A percentile compares a stretch with the other conserved stretches of the same genome.
These are phyloP conservation scores for Cyclotella cryptica DNA, from an alignment of 108 stramenopile genomes.

Conservation along the genomic window DNA sequence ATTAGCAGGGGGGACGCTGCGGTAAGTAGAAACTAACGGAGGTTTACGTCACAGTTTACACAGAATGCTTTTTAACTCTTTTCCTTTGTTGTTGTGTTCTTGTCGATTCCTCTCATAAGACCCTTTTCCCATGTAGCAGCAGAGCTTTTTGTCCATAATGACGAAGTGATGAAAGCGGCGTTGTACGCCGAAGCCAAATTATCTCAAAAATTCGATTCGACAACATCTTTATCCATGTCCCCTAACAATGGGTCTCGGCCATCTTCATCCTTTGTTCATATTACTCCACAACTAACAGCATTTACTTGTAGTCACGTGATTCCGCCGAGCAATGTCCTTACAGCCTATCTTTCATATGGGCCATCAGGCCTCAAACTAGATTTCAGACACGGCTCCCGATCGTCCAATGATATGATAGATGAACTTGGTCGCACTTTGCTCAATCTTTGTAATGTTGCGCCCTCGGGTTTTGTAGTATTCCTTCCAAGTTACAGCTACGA, in stretches of 20 bases:
- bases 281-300: slow-evolving; percentile 58
- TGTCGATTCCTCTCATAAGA: slow-evolving; percentile 21
- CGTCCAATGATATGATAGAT: slow-evolving; percentile 59
- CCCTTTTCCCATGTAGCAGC: slow-evolving; percentile 90
- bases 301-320: slow-evolving; percentile 98
- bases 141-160: slow-evolving; percentile 80
- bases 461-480: slow-evolving; percentile 95
- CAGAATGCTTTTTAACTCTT: too few relatives aligned
- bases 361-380: slow-evolving; percentile 72
- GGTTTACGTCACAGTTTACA: too few relatives aligned
- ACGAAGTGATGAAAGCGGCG: slow-evolving; percentile 50
- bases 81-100: too few relatives aligned
- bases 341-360: slow-evolving; percentile 46
- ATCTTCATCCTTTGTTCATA: slow-evolving; percentile 34
- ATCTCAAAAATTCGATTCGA: slow-evolving; percentile 18
- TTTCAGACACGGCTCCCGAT: slow-evolving; percentile 80
- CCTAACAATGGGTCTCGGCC: neutral
- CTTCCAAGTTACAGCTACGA: slow-evolving; percentile 94
- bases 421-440: slow-evolving; percentile 87
- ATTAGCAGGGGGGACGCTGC: slow-evolving; percentile 96
- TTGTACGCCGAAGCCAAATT: slow-evolving; percentile 51
- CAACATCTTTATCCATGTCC: neutral
- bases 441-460: slow-evolving; percentile 71
- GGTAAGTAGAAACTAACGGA: neutral
- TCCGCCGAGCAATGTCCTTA: slow-evolving; percentile 51